phyloP scores from a whole-genome alignment of 2,329 filamentous ascomycete species.

The Endocalyx cinctus region DNA sequence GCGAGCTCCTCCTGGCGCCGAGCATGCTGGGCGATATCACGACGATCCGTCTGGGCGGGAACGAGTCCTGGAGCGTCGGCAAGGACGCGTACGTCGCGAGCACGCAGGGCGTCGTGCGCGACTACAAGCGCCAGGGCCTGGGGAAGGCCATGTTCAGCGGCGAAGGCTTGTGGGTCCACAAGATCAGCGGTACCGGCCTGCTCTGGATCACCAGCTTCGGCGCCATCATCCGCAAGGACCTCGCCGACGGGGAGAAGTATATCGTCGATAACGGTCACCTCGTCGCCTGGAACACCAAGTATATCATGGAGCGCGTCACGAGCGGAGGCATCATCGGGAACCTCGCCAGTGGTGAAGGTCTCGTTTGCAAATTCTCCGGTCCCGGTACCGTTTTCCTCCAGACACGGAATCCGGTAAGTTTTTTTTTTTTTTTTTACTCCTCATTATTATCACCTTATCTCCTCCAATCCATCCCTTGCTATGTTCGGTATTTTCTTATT shows the following conservation, averaged over 20 bases:
- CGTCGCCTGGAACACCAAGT: constrained; percentile 96
- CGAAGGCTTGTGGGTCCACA: constrained; percentile 88
- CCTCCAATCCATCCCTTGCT: no score
- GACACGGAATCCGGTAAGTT: constrained; percentile 73
- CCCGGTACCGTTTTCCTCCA: constrained; percentile 91
- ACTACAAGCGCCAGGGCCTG: constrained; percentile 80
- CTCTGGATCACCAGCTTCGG: constrained; percentile 92
- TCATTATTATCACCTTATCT: constrained; percentile 2
- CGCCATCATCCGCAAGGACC: constrained; percentile 89
- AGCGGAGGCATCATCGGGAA: constrained; percentile 92
- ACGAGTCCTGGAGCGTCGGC: constrained; percentile 77
- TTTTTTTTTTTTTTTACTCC: neutral
- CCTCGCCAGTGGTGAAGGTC: constrained; percentile 73
- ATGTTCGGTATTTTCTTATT: no score
- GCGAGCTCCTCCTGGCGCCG: constrained; percentile 82
- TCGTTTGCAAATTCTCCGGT: constrained; percentile 91
- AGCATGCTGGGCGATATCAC: constrained; percentile 79
- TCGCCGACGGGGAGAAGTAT: constrained; percentile 73
- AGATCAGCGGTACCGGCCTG: constrained; percentile 73
- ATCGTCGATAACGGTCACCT: constrained; percentile 91
- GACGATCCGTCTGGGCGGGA: constrained; percentile 66
- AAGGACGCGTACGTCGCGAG: constrained; percentile 81
- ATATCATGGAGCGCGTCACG: constrained; percentile 82
- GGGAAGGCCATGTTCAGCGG: constrained; percentile 91
- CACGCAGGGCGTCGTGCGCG: constrained; percentile 82